Evolutionary conservation across 352 stramenopile species (phyloP), one percentile per base, ranked within the genome.

Genomic region (Blastocystis sp.): DNA sequence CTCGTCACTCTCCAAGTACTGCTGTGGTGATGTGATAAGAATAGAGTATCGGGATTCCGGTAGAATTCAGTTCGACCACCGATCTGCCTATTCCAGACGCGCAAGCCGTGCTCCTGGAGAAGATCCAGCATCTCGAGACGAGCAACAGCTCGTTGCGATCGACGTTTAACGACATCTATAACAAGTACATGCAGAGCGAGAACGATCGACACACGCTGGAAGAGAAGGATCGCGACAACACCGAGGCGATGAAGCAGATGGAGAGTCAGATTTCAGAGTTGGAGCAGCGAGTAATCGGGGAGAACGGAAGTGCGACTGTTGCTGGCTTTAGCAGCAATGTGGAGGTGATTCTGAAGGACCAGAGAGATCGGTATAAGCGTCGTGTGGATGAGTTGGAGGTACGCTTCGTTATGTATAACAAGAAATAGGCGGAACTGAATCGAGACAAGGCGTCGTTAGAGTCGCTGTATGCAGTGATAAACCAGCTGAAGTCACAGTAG

Each of bases 311-410:
- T 4, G 7, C 63, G 6, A 55, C 66, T 18, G 37, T 54, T 1
- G 45, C 37, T n/a, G 55, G 26, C 20, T 18, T 43, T 8, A 47
- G 34, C 23, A 34, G 62, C 18, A 80, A 62, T 34, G 70, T 80
- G 41, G 70, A 80, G 55, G 20, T 26, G 70, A 80, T 80, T 80
- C 37, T 80, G 70, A 61, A 62, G 70, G 70, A 80, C 4, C 70
- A 80, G 43, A 50, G 70, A 13, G 70, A 80, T 41, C 41, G 70
- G 39, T 80, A 80, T 20, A 80, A 80, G 43, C 43, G 70, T n/a
- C 70, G 70, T n/a, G 70, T 80, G 45, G 70, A 80, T 61, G 70
- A 80, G 39, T 54, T 80, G 70, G 70, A 80, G 70, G 70, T 80
- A 41, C 23, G 45, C 1, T 13, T 34, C 34, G 37, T 37, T 34